These are phyloP conservation scores for Schwanniomyces polymorphus DNA, from an alignment of 805 yeast species.

Conservation along the genomic window DNA sequence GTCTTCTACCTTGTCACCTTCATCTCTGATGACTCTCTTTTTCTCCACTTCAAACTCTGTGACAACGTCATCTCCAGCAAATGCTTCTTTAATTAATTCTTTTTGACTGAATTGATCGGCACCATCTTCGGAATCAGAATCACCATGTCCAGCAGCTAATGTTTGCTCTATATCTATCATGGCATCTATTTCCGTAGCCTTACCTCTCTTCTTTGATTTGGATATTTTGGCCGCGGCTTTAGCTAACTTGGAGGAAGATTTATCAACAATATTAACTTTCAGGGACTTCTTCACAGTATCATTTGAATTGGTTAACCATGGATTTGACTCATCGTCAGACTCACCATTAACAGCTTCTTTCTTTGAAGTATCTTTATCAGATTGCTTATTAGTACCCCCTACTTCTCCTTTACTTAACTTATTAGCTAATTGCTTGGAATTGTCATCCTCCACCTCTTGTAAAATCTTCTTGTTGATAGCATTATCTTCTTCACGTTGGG, in stretches of 20 bases:
- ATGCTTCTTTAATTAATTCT: conserved; percentile 84
- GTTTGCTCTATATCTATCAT: conserved; percentile 55
- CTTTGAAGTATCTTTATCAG: conserved; percentile 8
- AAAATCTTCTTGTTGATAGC: conserved; percentile 32
- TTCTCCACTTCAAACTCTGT: conserved; percentile 80
- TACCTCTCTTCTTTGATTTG: conserved; percentile 30
- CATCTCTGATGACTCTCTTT: conserved; percentile 61
- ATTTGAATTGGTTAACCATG: conserved; percentile 30
- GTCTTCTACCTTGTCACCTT: conserved; percentile 86
- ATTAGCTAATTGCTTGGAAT: conserved; percentile 44
- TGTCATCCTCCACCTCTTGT: conserved; percentile 52
- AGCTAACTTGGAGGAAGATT: conserved; percentile 35
- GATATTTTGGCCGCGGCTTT: conserved; percentile 43
- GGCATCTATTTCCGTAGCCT: conserved; percentile 35
- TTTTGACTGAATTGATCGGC: conserved; percentile 67
- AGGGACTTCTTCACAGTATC: conserved; percentile 26
- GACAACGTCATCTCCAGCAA: conserved; percentile 96
- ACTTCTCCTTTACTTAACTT: conserved; percentile 28
- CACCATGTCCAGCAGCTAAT: conserved; percentile 49
- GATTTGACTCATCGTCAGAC: conserved; percentile 25
- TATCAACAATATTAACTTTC: conserved; percentile 30
- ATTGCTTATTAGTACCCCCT: conserved; percentile 11
- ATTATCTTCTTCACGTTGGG: conserved; percentile 36
- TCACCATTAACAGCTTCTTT: conserved; percentile 9
- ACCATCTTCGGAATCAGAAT: conserved; percentile 36